Base-by-base conservation (phyloP, 202 grass and related monocot species). In the Saccharum hybrid region DNA sequence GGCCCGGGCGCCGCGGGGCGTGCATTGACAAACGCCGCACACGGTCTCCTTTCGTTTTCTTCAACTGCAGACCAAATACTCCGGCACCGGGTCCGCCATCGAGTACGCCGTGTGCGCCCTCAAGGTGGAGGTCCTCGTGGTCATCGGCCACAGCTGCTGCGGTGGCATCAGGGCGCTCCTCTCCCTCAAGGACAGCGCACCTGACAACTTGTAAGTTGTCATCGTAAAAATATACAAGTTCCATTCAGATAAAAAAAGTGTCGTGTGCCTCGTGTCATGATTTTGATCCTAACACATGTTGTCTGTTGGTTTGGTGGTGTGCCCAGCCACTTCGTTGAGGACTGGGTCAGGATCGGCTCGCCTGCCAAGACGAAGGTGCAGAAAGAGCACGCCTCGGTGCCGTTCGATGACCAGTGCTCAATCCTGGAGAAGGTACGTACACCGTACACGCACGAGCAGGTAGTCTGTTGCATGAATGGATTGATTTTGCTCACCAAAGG, bases 131-230 rank as follows among this genome's bases (percentile, higher is more conserved):
- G 68, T 68, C 78, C 88, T 98, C 39, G 84, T 83, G 0, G 96
- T 98, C 71, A 96, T 98, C 19, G 96, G 96, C 49, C 96, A 98
- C 88, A 98, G 96, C 86, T 74, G 87, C 33, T 98, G 96, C 64
- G 96, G 96, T 84, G 96, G 96, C 26, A 92, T 96, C 66, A 94
- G 87, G 87, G 93, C 89, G 5, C 96, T 98, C 39, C 90, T 94
- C 71, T 91, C 93, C 15, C 62, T 98, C 56, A 28, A 87, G 74
- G 91, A 93, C 11, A 90, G 88, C 22, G 89, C 83, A n/a, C 63
- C 73, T 11, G 88, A 92, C 89, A 61, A 4, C 83, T 96, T 90
- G 93, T 98, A 87, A 90, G 92, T 34, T 4, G 3, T 34, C 33
- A 34, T 34, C 33, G 33, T 34, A 34, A 16, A 13, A 4, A 46